A percentile compares a stretch with the other conserved stretches of the same genome.
Evolutionary conservation across 2,329 filamentous ascomycete genomes (phyloP).

Genomic region (Epichloe aotearoae): DNA sequence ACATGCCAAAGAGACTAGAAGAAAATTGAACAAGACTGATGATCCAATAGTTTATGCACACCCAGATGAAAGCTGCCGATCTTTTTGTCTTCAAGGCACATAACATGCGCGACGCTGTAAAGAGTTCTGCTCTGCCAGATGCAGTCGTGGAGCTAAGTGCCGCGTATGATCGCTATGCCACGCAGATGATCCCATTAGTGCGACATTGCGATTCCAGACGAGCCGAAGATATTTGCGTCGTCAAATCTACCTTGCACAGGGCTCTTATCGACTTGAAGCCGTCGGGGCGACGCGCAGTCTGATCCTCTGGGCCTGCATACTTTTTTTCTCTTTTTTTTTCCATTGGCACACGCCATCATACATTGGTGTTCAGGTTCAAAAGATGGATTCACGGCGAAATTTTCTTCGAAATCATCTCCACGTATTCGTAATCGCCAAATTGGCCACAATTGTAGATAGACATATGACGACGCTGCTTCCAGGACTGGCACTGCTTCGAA

Average conservation of each 20-base stretch:
- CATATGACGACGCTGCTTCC: too few relatives aligned
- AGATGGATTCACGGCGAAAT: too few relatives aligned
- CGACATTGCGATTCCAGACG: neutral
- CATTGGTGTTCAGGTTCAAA: too few relatives aligned
- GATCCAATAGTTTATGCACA: neutral
- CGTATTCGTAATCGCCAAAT: too few relatives aligned
- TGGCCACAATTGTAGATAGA: too few relatives aligned
- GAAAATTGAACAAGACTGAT: too few relatives aligned
- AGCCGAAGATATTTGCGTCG: neutral
- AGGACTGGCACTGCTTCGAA: too few relatives aligned
- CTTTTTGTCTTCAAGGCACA: constrained; percentile 1
- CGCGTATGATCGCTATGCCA: neutral
- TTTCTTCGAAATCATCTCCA: too few relatives aligned
- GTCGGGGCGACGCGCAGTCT: neutral
- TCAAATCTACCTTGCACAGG: neutral
- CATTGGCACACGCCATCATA: too few relatives aligned
- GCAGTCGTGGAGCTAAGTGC: neutral
- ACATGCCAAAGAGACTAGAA: neutral
- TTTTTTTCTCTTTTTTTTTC: too few relatives aligned
- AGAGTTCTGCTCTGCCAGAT: neutral
- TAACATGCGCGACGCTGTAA: neutral
- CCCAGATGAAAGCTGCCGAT: neutral
- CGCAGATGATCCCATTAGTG: neutral
- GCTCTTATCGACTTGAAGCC: neutral
- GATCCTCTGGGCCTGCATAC: neutral